These are phyloP conservation scores for Dissoconium aciculare DNA, from an alignment of 2,329 filamentous ascomycete species.

Conservation along the genomic window DNA sequence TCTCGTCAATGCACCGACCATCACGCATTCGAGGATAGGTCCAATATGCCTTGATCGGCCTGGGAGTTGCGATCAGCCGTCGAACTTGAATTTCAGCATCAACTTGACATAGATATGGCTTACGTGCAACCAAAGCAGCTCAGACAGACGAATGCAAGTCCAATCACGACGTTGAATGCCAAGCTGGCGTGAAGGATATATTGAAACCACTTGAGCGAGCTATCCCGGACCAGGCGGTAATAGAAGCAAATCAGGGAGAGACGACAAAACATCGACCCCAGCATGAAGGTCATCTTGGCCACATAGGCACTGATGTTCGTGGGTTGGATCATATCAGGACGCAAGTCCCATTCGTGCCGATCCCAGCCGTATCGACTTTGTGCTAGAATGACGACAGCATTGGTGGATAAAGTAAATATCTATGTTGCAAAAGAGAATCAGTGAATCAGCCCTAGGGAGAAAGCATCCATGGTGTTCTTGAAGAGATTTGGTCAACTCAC, in stretches of 20 bases:
- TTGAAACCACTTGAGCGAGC: constrained; percentile 26
- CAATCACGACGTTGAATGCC: constrained; percentile 24
- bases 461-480: too few species aligned
- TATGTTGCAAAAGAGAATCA: too few species aligned
- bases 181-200: constrained; percentile 28
- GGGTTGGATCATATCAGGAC: constrained; percentile 6
- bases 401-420: constrained; percentile 8
- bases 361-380: constrained; percentile 30
- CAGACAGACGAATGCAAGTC: constrained; percentile 26
- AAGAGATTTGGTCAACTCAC: too few species aligned
- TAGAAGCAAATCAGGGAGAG: constrained; percentile 33
- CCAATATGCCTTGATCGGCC: constrained; percentile 31
- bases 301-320: constrained; percentile 28
- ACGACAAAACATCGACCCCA: constrained; percentile 30
- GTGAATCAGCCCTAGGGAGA: too few species aligned
- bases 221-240: constrained; percentile 30
- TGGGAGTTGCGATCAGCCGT: constrained; percentile 10
- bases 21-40: constrained; percentile 19
- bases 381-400: constrained; percentile 27
- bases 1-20: constrained; percentile 29
- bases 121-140: constrained; percentile 28
- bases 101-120: constrained; percentile 5
- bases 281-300: constrained; percentile 29
- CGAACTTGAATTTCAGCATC: not conserved
- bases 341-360: constrained; percentile 31